Evolutionary conservation across 2,329 filamentous ascomycete genomes (phyloP).

Genomic region (Trematosphaeria pertusa): DNA sequence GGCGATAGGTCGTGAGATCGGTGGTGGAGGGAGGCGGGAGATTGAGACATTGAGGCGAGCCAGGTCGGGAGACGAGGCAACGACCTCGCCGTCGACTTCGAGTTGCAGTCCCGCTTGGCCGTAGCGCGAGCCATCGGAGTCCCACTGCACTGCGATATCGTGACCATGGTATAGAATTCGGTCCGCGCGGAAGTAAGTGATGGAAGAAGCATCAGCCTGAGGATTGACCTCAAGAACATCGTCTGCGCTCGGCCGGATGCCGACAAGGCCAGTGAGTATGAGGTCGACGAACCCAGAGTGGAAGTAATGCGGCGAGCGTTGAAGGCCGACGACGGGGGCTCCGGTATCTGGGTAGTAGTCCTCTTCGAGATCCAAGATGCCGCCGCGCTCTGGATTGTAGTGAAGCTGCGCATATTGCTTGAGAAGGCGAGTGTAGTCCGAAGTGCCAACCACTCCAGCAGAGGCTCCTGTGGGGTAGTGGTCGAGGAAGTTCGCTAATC

Average conservation of each 20-base stretch:
- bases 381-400: constrained; percentile 42
- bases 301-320: constrained; percentile 55
- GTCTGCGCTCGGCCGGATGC: constrained; percentile 49
- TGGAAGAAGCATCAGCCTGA: constrained; percentile 36
- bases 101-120: constrained; percentile 41
- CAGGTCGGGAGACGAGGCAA: constrained; percentile 36
- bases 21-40: constrained; percentile 24
- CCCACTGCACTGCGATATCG: constrained; percentile 52
- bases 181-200: constrained; percentile 53
- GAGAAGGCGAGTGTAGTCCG: constrained; percentile 49
- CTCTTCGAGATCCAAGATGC: constrained; percentile 50
- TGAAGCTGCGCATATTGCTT: constrained; percentile 51
- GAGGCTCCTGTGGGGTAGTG: constrained; percentile 43
- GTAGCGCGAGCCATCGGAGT: constrained; percentile 44
- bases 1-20: constrained; percentile 40
- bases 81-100: constrained; percentile 45
- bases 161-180: constrained; percentile 53
- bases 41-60: constrained; percentile 32
- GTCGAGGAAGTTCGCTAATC: constrained; percentile 53
- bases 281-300: constrained; percentile 55
- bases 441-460: constrained; percentile 28
- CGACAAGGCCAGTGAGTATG: constrained; percentile 51
- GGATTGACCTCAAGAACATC: constrained; percentile 52
- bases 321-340: constrained; percentile 51
- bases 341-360: constrained; percentile 55